phyloP scores from a whole-genome alignment of 2,329 filamentous ascomycete species.

The Monosporascus sp. region DNA sequence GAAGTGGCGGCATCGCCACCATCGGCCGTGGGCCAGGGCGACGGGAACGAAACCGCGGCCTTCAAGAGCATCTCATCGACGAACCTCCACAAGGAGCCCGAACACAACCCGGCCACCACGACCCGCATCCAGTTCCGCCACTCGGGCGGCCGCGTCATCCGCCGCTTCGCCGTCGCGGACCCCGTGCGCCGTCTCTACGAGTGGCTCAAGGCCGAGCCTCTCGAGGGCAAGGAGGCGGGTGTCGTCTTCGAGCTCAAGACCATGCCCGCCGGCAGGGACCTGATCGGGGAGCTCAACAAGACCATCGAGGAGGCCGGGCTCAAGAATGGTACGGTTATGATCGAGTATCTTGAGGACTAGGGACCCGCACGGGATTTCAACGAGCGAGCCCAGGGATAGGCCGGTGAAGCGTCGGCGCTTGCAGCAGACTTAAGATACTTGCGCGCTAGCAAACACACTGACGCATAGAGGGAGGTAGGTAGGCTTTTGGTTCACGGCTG shows the following conservation, averaged over 20 bases:
- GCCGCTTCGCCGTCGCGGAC: conserved; percentile 75
- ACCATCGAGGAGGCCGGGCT: conserved; percentile 77
- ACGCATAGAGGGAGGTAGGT: too few species aligned
- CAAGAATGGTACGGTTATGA: conserved; percentile 92
- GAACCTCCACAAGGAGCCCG: conserved; percentile 73
- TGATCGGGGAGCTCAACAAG: conserved; percentile 68
- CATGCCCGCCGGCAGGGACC: conserved; percentile 71
- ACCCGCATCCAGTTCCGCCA: conserved; percentile 93
- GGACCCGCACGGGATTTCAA: neutral
- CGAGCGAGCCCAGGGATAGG: too few species aligned
- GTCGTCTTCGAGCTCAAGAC: conserved; percentile 81
- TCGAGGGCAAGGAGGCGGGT: conserved; percentile 69
- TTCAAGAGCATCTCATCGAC: conserved; percentile 70
- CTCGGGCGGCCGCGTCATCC: conserved; percentile 76
- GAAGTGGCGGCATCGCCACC: conserved; percentile 12
- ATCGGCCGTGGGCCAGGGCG: conserved; percentile 16
- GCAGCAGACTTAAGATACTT: too few species aligned
- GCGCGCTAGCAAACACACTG: too few species aligned
- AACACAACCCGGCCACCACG: conserved; percentile 61
- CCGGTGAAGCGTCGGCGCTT: too few species aligned
- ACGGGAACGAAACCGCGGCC: conserved; percentile 19
- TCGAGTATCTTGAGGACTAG: conserved; percentile 71
- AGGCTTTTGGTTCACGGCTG: too few species aligned
- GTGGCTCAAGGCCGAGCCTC: conserved; percentile 86
- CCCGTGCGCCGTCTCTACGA: conserved; percentile 82